phyloP scores from a whole-genome alignment of 768 basidiomycete species.

The Clitopilus hobsonii region DNA sequence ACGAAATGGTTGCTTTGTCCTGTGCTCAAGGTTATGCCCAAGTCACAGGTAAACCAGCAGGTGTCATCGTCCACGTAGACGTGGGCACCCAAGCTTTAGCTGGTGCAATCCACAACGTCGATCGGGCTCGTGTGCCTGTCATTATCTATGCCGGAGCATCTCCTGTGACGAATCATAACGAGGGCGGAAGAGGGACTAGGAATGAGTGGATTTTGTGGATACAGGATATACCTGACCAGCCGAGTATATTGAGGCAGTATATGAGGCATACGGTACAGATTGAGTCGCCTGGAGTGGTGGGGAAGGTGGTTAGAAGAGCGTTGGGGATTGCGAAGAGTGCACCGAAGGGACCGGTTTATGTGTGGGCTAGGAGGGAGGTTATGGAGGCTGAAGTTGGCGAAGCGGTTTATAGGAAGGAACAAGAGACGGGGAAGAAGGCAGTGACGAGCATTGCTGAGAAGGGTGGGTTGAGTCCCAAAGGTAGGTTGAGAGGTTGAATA shows the following conservation, averaged over 20 bases:
- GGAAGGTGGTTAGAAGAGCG: constrained; percentile 49
- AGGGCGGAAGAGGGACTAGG: constrained; percentile 51
- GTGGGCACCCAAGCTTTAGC: constrained; percentile 68
- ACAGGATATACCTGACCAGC: constrained; percentile 68
- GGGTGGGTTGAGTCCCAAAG: constrained; percentile 36
- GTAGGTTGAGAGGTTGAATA: constrained; percentile 13
- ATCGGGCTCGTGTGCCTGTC: constrained; percentile 54
- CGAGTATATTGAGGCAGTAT: constrained; percentile 68
- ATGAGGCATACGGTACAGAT: constrained; percentile 67
- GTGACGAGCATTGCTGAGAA: constrained; percentile 34
- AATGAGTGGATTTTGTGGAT: constrained; percentile 77
- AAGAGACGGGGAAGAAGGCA: constrained; percentile 14
- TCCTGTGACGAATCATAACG: constrained; percentile 51
- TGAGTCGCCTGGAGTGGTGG: constrained; percentile 44
- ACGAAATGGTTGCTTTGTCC: constrained; percentile 73
- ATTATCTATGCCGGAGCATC: constrained; percentile 72
- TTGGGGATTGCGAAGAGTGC: constrained; percentile 68
- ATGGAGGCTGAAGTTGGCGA: constrained; percentile 59
- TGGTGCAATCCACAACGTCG: constrained; percentile 70
- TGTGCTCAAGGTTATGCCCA: constrained; percentile 71
- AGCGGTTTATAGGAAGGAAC: neutral
- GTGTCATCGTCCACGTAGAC: constrained; percentile 72
- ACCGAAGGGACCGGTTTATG: constrained; percentile 70
- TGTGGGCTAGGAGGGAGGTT: constrained; percentile 69
- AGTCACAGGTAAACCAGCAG: constrained; percentile 60